Conservation (phyloP, 495 filamentous ascomycete genomes). For the Xylaria telfairii region DNA sequence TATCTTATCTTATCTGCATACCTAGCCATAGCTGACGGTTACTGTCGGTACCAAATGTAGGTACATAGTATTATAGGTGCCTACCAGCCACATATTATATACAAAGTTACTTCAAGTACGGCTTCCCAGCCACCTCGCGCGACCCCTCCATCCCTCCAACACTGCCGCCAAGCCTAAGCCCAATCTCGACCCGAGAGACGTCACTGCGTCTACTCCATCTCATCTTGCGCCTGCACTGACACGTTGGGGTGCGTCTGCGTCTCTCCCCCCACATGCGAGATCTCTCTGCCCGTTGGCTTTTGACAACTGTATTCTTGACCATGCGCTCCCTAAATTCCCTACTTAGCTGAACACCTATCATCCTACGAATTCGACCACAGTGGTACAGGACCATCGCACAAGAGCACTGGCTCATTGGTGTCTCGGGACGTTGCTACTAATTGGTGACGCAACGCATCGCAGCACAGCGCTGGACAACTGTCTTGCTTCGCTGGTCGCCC, state of each 20-base stretch:
- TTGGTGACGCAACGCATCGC: conserved; percentile 11
- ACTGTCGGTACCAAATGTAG: too few species aligned
- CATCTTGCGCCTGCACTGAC: conserved; percentile 22
- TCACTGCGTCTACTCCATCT: neutral
- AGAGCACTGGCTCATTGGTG: neutral
- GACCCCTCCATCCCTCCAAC: neutral
- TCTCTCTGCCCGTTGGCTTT: conserved; percentile 11
- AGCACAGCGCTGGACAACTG: conserved; percentile 4
- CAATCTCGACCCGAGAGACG: neutral
- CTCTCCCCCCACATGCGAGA: neutral
- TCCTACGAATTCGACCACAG: conserved; percentile 4
- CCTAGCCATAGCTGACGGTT: too few species aligned
- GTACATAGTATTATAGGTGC: too few species aligned
- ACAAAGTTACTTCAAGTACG: conserved; percentile 10
- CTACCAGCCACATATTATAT: neutral
- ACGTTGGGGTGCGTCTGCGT: conserved; percentile 9
- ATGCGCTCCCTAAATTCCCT: conserved; percentile 8
- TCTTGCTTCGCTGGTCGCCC: conserved; percentile 20
- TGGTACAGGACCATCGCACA: neutral
- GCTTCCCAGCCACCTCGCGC: neutral
- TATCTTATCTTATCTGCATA: neutral
- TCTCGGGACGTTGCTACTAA: neutral
- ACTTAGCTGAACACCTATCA: conserved; percentile 15
- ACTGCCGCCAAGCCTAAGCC: neutral
- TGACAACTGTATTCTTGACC: conserved; percentile 8